A percentile compares a stretch with the other conserved stretches of the same genome.
These are phyloP conservation scores for Artemisia argyi DNA, from an alignment of 129 eudicot species.

Conservation along the genomic window DNA sequence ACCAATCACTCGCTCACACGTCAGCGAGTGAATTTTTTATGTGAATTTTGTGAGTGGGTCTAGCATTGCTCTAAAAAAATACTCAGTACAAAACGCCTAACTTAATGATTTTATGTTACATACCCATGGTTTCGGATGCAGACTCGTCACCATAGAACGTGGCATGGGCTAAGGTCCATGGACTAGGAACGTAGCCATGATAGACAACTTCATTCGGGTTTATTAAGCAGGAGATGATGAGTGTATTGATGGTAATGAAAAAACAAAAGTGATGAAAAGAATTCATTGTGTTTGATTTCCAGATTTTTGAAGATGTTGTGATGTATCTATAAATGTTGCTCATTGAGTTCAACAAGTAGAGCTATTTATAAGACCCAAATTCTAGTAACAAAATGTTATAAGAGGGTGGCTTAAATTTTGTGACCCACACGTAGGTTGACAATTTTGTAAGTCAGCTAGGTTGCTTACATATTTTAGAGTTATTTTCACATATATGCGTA, in stretches of 20 bases:
- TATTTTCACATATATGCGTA: not conserved
- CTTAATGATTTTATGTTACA: not conserved
- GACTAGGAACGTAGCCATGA: constrained; percentile 40
- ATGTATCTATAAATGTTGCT: not conserved
- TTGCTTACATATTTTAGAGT: not conserved
- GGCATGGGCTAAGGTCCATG: constrained; percentile 67
- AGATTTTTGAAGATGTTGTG: not conserved
- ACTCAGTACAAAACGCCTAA: not conserved
- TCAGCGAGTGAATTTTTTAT: too few relatives aligned
- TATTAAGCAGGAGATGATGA: constrained; percentile 26
- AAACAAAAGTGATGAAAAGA: constrained; percentile 23
- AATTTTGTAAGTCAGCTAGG: constrained; percentile 12
- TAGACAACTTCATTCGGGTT: constrained; percentile 3
- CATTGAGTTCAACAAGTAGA: constrained; percentile 9
- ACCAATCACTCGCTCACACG: too few relatives aligned
- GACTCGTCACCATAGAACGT: constrained; percentile 78
- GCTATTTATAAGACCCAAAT: constrained; percentile 34
- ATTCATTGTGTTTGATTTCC: constrained; percentile 32
- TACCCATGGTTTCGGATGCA: constrained; percentile 80
- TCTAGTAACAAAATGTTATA: not conserved
- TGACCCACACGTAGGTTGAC: constrained; percentile 46
- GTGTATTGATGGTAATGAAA: constrained; percentile 26
- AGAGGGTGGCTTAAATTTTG: constrained; percentile 19
- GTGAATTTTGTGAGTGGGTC: too few relatives aligned
- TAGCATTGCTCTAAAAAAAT: too few relatives aligned